Evolutionary conservation across 352 stramenopile species (phyloP).

Genomic region (Globisporangium alternatum): DNA sequence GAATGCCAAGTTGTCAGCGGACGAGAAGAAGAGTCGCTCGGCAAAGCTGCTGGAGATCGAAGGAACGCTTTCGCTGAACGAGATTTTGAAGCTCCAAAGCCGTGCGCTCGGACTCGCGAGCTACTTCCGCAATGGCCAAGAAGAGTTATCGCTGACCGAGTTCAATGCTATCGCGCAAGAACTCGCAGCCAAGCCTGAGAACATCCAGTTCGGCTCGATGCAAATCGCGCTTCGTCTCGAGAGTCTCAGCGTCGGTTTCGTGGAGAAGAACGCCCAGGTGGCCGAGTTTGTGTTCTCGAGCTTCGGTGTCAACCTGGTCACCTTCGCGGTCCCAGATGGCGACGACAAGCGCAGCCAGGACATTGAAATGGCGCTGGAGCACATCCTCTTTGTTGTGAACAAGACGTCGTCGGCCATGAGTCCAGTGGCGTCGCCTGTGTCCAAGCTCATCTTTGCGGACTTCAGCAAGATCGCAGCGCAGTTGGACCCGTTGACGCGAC

Average conservation of each 20-base stretch:
- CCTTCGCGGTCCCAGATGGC: slow-evolving; percentile 37
- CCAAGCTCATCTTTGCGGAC: slow-evolving; percentile 55
- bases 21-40: slow-evolving; percentile 38
- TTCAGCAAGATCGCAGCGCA: slow-evolving; percentile 35
- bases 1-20: slow-evolving; percentile 36
- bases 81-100: slow-evolving; percentile 48
- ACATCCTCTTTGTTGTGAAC: slow-evolving; percentile 53
- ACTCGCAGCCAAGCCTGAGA: slow-evolving; percentile 34
- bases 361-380: slow-evolving; percentile 43
- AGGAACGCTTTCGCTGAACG: slow-evolving; percentile 38
- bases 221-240: slow-evolving; percentile 47
- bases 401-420: slow-evolving; percentile 30
- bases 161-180: slow-evolving; percentile 38
- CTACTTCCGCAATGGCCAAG: slow-evolving; percentile 39
- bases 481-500: slow-evolving; percentile 25
- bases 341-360: slow-evolving; percentile 48
- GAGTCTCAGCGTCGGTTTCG: slow-evolving; percentile 52
- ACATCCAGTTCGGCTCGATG: slow-evolving; percentile 58
- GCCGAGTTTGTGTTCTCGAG: slow-evolving; percentile 47
- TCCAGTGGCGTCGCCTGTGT: slow-evolving; percentile 30
- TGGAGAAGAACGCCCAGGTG: slow-evolving; percentile 37
- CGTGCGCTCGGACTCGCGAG: slow-evolving; percentile 31
- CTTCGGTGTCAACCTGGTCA: slow-evolving; percentile 46
- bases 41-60: slow-evolving; percentile 43
- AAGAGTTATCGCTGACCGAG: slow-evolving; percentile 41